These are phyloP conservation scores for Tuber aestivum DNA, from an alignment of 495 filamentous ascomycete species.

Conservation along the genomic window DNA sequence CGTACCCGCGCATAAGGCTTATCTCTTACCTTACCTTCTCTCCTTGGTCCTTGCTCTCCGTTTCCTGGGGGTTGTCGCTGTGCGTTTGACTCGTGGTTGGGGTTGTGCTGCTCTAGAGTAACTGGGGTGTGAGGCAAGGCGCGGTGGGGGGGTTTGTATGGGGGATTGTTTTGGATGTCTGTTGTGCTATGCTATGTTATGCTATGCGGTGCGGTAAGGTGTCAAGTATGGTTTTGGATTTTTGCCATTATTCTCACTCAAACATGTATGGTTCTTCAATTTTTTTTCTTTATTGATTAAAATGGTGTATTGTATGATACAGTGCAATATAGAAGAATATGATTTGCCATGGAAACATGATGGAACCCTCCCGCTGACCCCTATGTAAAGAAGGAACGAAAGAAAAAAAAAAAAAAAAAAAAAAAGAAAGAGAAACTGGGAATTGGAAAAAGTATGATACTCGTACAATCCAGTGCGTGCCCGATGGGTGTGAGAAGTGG, in stretches of 20 bases:
- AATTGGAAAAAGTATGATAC: background rate
- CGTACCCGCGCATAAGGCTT: too few species aligned
- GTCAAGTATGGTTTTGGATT: background rate
- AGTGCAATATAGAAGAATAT: background rate
- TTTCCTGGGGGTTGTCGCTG: too few species aligned
- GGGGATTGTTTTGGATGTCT: background rate
- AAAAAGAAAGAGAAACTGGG: background rate
- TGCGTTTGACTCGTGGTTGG: too few species aligned
- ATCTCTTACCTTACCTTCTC: too few species aligned
- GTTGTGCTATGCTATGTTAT: background rate
- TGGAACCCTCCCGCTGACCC: background rate
- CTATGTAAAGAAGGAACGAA: background rate
- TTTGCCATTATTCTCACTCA: background rate
- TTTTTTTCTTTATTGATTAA: conserved; percentile 1
- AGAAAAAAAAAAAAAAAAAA: background rate
- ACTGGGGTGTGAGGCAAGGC: too few species aligned
- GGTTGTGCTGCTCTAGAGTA: too few species aligned
- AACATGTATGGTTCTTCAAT: background rate
- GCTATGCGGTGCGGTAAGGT: background rate
- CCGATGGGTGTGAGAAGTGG: background rate
- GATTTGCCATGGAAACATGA: background rate
- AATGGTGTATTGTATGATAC: background rate
- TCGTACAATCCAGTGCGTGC: background rate
- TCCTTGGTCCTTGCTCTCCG: too few species aligned
- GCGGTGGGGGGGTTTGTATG: background rate